These are phyloP conservation scores for Lotus japonicus DNA, from an alignment of 306 rosid genomes.

Conservation along the genomic window DNA sequence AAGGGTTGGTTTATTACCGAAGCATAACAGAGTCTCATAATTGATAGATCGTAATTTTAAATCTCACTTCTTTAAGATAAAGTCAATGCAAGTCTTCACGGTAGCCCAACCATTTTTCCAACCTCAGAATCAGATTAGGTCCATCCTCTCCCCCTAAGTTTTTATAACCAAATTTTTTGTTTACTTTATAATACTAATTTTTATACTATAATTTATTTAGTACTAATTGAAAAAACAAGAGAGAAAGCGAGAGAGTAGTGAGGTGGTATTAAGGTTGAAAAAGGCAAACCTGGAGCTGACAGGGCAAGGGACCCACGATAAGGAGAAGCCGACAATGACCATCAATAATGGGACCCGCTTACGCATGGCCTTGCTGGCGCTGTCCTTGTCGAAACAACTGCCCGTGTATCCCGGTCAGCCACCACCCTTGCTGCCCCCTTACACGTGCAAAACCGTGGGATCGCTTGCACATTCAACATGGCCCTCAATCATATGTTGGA, in stretches of 20 bases:
- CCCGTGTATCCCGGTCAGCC: constrained; percentile 40
- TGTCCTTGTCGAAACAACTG: constrained; percentile 42
- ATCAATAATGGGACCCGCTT: constrained; percentile 36
- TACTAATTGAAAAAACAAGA: too few species aligned
- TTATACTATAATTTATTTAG: too few species aligned
- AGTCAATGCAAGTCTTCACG: too few species aligned
- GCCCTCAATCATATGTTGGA: background rate
- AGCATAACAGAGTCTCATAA: too few species aligned
- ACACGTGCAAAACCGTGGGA: constrained; percentile 38
- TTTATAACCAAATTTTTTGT: too few species aligned
- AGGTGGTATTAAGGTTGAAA: background rate
- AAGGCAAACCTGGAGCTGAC: constrained; percentile 51
- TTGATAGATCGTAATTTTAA: too few species aligned
- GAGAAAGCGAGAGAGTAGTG: background rate
- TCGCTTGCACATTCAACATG: constrained; percentile 15
- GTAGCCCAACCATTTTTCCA: too few species aligned
- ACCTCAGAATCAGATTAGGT: too few species aligned
- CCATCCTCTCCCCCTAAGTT: too few species aligned
- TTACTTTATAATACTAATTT: too few species aligned
- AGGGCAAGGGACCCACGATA: constrained; percentile 45
- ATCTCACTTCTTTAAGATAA: too few species aligned
- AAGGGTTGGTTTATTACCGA: too few species aligned
- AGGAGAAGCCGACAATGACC: constrained; percentile 30
- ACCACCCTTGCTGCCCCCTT: constrained; percentile 9
- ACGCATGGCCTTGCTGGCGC: constrained; percentile 33